phyloP scores from a whole-genome alignment of 2,329 filamentous ascomycete genomes.

The Colletotrichum simmondsii region DNA sequence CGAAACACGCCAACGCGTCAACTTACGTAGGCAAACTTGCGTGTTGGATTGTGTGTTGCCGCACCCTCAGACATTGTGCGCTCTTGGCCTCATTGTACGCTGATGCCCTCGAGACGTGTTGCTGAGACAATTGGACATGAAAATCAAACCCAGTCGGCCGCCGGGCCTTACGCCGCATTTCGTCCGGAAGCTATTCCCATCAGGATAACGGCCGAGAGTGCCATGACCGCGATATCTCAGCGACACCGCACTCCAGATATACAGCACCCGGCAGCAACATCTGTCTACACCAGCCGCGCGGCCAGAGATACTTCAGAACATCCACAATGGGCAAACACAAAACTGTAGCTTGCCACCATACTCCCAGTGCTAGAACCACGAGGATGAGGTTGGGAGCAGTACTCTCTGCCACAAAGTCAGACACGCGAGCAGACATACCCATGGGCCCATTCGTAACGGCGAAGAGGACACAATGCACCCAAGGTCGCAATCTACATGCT shows the following conservation, averaged over 20 bases:
- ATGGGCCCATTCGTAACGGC: neutral
- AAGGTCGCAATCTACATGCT: constrained; percentile 17
- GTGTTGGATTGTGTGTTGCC: neutral
- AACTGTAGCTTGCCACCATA: neutral
- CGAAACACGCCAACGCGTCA: constrained; percentile 24
- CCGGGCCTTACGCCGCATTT: neutral
- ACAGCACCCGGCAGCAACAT: neutral
- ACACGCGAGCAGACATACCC: neutral
- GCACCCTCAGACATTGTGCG: neutral
- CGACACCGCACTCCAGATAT: neutral
- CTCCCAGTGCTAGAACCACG: neutral
- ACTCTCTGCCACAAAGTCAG: neutral
- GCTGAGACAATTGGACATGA: neutral
- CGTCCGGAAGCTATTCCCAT: neutral
- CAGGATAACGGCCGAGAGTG: neutral
- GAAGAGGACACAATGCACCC: neutral
- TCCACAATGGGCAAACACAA: neutral
- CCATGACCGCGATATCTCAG: neutral
- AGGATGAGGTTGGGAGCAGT: neutral
- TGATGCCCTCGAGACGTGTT: neutral
- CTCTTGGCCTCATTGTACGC: neutral
- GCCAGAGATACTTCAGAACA: neutral
- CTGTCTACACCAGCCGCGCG: neutral
- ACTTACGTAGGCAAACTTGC: constrained; percentile 17
- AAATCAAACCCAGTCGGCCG: neutral